Base-by-base conservation (phyloP, 164 flowering plant genomes). In the Santalum album region DNA sequence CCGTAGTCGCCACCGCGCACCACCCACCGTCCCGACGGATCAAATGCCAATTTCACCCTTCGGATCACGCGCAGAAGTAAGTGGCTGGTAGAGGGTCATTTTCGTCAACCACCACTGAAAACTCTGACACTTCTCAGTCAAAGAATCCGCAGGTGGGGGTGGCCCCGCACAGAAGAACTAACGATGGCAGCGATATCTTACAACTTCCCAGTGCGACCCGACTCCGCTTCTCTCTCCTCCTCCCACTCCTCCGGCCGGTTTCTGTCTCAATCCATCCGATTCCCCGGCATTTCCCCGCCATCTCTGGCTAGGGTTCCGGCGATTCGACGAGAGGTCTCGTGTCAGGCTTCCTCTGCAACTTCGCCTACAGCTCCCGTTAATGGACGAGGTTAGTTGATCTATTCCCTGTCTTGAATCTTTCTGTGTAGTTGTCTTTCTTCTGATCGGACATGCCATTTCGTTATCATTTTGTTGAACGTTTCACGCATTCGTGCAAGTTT, bases 121-220 rank as follows among this genome's bases (percentile, higher is more conserved):
- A n/a, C n/a, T n/a, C n/a, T n/a, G n/a, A n/a, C n/a, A n/a, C n/a
- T n/a, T n/a, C n/a, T n/a, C n/a, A n/a, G n/a, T n/a, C n/a, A n/a
- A n/a, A n/a, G n/a, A n/a, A n/a, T n/a, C n/a, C n/a, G n/a, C n/a
- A n/a, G n/a, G n/a, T n/a, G n/a, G n/a, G n/a, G n/a, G n/a, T n/a
- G n/a, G n/a, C n/a, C n/a, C n/a, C n/a, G n/a, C n/a, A n/a, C n/a
- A n/a, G n/a, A n/a, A n/a, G n/a, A n/a, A n/a, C n/a, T n/a, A n/a
- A 1, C 64, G 9, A 73, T 73, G 77, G 71, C 71, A 64, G 77
- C 82, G 38, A 62, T 79, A 49, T 59, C 80, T 19, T 64, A 51
- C 66, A 67, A 56, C 66, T 55, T 21, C 60, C 22, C 65, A 0
- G 25, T 62, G 25, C 73, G 65, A 22, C 60, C 74, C n/a, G n/a